Evolutionary conservation across 306 rosid genomes (phyloP), one percentile per base, ranked within the genome.

Genomic region (Pyrus communis): DNA sequence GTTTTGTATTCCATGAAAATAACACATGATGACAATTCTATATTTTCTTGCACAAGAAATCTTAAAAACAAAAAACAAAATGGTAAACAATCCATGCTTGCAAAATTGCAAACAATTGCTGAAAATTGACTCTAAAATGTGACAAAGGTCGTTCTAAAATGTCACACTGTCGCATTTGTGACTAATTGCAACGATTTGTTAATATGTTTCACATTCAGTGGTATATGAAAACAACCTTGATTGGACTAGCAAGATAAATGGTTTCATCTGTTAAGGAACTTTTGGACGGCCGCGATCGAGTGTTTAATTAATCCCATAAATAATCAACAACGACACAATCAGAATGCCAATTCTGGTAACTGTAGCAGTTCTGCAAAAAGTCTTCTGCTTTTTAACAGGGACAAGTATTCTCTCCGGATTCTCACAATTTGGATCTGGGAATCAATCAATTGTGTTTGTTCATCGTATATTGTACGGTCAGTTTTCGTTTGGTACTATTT

Each of bases 21-120:
- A 63, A 79, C 82, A 45, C 63, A 5, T 25, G 58, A 75, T 75
- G 58, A 75, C 70, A 63, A 35, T 46, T 64, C 21, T 73, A n/a
- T 57, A 6, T 55, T 66, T 71, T 58, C 73, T 61, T 73, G 22
- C 77, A 33, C 60, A 19, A 1, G 40, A 52, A 77, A 77, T 82
- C 71, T 21, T 62, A 21, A 21, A 13, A 54, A 54, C 0, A 51
- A 49, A 15, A 49, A 49, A 49, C 7, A 15, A 49, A 51, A 51
- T 2, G 7, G 77, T 76, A 65, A 35, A 33, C 33, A 58, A 28
- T 30, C 15, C 33, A 46, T 31, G 51, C 21, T 69, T 55, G 46
- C 70, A 59, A 43, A 17, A 42, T 52, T 52, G 35, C 27, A 40
- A 80, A 75, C 67, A 69, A 23, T 49, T 51, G 17, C n/a, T 52